Evolutionary conservation across 148 eudicot genomes (phyloP), one percentile per base, ranked within the genome.

Genomic region (Euryodendron excelsum): DNA sequence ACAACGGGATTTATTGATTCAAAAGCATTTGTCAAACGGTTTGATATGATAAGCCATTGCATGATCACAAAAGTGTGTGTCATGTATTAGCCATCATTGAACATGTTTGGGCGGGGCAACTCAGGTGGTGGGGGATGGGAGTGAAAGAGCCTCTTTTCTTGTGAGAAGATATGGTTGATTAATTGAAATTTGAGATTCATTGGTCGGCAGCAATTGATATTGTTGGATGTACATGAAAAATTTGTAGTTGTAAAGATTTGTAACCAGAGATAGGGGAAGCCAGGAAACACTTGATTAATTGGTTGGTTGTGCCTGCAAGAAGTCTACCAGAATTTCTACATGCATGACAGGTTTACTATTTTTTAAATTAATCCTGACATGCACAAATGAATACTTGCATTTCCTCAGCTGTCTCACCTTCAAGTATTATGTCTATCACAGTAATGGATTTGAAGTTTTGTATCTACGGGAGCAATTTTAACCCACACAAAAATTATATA

Each of bases 331-430:
- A n/a, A n/a, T n/a, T n/a, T n/a, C n/a, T n/a, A n/a, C n/a, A n/a
- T n/a, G n/a, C n/a, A n/a, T n/a, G n/a, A n/a, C n/a, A n/a, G n/a
- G n/a, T n/a, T n/a, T n/a, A n/a, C n/a, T n/a, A n/a, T n/a, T n/a
- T n/a, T n/a, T n/a, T n/a, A n/a, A n/a, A n/a, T n/a, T n/a, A 28
- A 70, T 48, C 58, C 15, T 13, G 3, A 48, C 5, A 48, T 47
- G 74, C 13, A 15, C 25, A 30, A 30, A 31, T 3, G 55, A 31
- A 30, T 71, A 7, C 37, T 71, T 71, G 23, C 1, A 30, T 48
- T 52, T 72, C 4, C 56, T 69, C 55, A 44, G 18, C n/a, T n/a
- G n/a, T n/a, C n/a, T n/a, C n/a, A n/a, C 62, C 62, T 33, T 72
- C 44, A 53, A 48, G 30, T 10, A 2, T 13, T 62, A 30, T 62